Base-by-base conservation (phyloP, 2,329 filamentous ascomycete genomes). In the Decorospora gaudefroyi region DNA sequence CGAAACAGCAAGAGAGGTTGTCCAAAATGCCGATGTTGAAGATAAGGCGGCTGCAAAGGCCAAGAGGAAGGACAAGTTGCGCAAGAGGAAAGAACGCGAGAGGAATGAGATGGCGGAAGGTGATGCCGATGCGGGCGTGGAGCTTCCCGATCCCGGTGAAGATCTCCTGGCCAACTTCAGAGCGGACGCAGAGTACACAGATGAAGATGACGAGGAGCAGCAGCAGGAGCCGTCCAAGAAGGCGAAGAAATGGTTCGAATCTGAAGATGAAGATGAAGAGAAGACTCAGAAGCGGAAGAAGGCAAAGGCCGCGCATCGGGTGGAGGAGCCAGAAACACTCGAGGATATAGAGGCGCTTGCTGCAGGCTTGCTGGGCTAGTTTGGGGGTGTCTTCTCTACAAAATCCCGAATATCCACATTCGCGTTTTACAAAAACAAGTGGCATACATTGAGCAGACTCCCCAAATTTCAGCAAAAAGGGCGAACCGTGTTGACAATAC, bases 1-100 rank as follows among this genome's bases (percentile, higher is more conserved):
- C 68, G 84, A 87, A 33, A 79, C 79, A 49, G 92, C 96, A 69
- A 76, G 81, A 8, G 79, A 81, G 58, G 81, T 85, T 52, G 88
- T 95, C 19, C 78, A 79, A 55, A 77, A 82, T 61, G 88, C 86
- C 13, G 93, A 99, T 74, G 71, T 87, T 23, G 82, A 83, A 50
- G 93, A 99, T 72, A 96, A 96, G 76, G 80, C 82, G 55, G 69
- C 87, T 10, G 90, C 83, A 23, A 90, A 86, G 75, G 81, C 88
- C 69, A 91, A 90, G 79, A 84, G 80, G 67, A 79, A 81, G 59
- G 87, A 88, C 71, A 93, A 90, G 79, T 78, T 79, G 48, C 82
- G 86, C 59, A 90, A 86, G 75, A 76, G 81, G 53, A 92, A 87
- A 74, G 82, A 81, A 29, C 75, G 84, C 59, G 84, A 85, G 68